These are phyloP conservation scores for Candida rishiriensis DNA, from an alignment of 805 yeast genomes.

Conservation along the genomic window DNA sequence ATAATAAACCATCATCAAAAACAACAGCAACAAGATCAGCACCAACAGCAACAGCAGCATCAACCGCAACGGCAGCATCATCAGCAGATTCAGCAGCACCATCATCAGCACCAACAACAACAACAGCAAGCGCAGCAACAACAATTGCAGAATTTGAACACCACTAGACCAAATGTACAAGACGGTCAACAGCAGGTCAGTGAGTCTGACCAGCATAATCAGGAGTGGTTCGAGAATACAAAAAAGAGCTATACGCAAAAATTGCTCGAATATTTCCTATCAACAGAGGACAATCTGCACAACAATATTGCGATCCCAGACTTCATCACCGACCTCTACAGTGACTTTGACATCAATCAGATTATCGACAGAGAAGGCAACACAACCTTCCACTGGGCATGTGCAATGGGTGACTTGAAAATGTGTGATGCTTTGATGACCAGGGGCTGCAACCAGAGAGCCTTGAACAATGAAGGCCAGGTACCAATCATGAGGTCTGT, in stretches of 20 bases:
- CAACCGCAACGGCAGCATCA: not conserved
- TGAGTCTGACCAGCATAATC: slow-evolving; percentile 1
- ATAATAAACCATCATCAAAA: slow-evolving; percentile 4
- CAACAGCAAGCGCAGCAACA: slow-evolving; percentile 1
- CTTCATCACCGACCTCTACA: slow-evolving; percentile 58
- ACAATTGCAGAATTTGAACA: not conserved
- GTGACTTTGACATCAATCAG: slow-evolving; percentile 65
- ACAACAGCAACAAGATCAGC: not conserved
- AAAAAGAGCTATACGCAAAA: slow-evolving; percentile 41
- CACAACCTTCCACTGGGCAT: slow-evolving; percentile 95
- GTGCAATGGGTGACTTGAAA: slow-evolving; percentile 83
- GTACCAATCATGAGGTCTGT: slow-evolving; percentile 85
- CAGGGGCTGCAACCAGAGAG: slow-evolving; percentile 67
- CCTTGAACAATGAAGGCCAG: slow-evolving; percentile 67
- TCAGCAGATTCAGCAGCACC: not conserved
- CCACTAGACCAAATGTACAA: not conserved
- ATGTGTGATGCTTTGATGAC: slow-evolving; percentile 72
- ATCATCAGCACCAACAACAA: not conserved
- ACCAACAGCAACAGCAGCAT: not conserved
- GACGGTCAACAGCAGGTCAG: not conserved
- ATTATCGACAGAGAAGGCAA: slow-evolving; percentile 93
- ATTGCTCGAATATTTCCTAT: slow-evolving; percentile 49
- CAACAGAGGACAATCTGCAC: slow-evolving; percentile 46
- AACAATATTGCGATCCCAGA: slow-evolving; percentile 46
- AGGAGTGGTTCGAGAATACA: slow-evolving; percentile 14